phyloP scores from a whole-genome alignment of 495 filamentous ascomycete genomes.

The Penicillium bialowiezense region DNA sequence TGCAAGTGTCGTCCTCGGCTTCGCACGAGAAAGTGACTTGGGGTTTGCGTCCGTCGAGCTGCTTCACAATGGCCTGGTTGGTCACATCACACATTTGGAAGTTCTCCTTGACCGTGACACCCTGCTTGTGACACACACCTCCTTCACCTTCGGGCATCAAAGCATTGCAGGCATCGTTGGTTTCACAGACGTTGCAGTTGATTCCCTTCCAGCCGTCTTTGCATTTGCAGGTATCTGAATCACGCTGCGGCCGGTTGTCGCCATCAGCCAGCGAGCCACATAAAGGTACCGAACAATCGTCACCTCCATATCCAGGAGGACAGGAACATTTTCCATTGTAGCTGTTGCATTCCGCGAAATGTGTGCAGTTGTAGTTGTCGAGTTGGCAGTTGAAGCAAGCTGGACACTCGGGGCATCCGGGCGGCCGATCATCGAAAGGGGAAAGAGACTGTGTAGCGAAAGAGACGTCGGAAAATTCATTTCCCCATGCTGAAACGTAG shows the following conservation, averaged over 20 bases:
- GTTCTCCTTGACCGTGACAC: slow-evolving; percentile 87
- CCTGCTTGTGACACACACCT: slow-evolving; percentile 88
- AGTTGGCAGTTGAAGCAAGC: slow-evolving; percentile 96
- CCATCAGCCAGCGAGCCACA: slow-evolving; percentile 87
- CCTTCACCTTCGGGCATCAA: slow-evolving; percentile 76
- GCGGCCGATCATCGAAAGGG: slow-evolving; percentile 54
- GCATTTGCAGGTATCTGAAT: slow-evolving; percentile 72
- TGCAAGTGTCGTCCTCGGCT: slow-evolving; percentile 68
- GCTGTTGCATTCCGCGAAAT: slow-evolving; percentile 81
- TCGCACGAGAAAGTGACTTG: slow-evolving; percentile 94
- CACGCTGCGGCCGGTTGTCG: slow-evolving; percentile 65
- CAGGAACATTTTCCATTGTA: slow-evolving; percentile 90
- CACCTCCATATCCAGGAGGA: slow-evolving; percentile 86
- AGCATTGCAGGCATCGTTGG: slow-evolving; percentile 75
- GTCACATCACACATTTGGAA: slow-evolving; percentile 98
- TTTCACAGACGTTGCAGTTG: slow-evolving; percentile 95
- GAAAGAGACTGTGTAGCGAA: slow-evolving; percentile 41
- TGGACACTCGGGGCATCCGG: slow-evolving; percentile 57
- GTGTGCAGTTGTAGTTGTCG: slow-evolving; percentile 82
- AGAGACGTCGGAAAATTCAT: slow-evolving; percentile 30
- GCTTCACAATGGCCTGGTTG: slow-evolving; percentile 84
- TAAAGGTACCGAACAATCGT: slow-evolving; percentile 83
- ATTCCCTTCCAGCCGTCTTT: slow-evolving; percentile 96
- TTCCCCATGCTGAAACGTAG: slow-evolving; percentile 23
- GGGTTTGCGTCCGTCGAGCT: slow-evolving; percentile 77